Percentiles rank a stretch among this genome's conserved stretches.
Conservation (phyloP, 73 alveolate genomes). For the Tetrahymena thermophila region DNA sequence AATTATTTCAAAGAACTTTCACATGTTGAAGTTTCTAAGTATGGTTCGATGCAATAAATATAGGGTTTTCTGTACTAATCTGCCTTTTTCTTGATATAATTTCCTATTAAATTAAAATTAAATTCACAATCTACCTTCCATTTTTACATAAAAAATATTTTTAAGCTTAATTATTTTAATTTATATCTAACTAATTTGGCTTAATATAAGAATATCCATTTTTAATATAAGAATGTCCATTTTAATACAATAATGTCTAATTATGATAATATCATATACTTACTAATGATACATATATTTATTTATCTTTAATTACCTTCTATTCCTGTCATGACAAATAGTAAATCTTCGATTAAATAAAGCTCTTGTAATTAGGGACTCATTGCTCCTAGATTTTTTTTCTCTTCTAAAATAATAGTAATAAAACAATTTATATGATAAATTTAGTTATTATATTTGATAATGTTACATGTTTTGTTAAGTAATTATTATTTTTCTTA, state of each 20-base stretch:
- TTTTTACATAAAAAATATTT: too few species aligned
- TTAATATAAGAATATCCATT: too few species aligned
- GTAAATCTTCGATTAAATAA: conserved; percentile 84
- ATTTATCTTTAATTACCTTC: conserved; percentile 73
- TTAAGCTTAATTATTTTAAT: too few species aligned
- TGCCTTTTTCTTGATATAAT: conserved; percentile 67
- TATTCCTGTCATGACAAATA: conserved; percentile 82
- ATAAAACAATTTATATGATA: background rate
- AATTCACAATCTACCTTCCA: too few species aligned
- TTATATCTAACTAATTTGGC: too few species aligned
- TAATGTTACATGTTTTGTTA: background rate
- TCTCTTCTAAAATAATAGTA: conserved; percentile 57
- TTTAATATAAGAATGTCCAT: too few species aligned
- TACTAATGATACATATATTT: too few species aligned
- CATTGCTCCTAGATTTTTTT: conserved; percentile 77
- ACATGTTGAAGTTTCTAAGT: conserved; percentile 85
- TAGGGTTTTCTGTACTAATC: conserved; percentile 53
- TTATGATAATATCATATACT: too few species aligned
- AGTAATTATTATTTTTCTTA: background rate
- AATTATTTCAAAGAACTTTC: conserved; percentile 83
- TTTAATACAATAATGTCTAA: too few species aligned
- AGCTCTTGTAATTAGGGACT: conserved; percentile 73
- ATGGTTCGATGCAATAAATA: conserved; percentile 74
- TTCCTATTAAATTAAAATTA: background rate
- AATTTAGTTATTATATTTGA: background rate